Conservation (phyloP, 345 rosid genomes). For the Crucihimalaya himalaica region DNA sequence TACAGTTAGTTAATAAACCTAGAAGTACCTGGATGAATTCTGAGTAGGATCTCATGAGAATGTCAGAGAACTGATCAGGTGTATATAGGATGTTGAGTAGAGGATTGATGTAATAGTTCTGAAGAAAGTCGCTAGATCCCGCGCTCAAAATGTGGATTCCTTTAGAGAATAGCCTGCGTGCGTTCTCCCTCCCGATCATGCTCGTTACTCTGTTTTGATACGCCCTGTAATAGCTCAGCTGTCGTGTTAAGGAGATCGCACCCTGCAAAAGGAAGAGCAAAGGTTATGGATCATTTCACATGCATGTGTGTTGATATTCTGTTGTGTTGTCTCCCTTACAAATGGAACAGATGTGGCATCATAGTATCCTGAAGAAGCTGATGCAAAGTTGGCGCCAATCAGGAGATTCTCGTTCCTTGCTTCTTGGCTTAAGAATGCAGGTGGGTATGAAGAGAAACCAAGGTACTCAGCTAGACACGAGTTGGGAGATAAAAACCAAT, state of each 20-base stretch:
- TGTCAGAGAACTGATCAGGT: conserved; percentile 61
- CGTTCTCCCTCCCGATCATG: conserved; percentile 56
- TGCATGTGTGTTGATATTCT: conserved; percentile 3
- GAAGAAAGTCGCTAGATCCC: conserved; percentile 88
- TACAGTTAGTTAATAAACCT: conserved; percentile 11
- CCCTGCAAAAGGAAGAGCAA: conserved; percentile 48
- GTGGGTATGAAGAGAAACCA: conserved; percentile 79
- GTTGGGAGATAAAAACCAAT: conserved; percentile 6
- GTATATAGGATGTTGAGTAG: conserved; percentile 53
- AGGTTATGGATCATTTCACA: conserved; percentile 1
- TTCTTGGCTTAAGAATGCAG: conserved; percentile 75
- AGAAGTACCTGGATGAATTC: conserved; percentile 71
- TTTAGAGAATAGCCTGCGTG: conserved; percentile 53
- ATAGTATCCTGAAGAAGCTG: conserved; percentile 78
- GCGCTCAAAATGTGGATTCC: conserved; percentile 82
- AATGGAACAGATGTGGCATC: conserved; percentile 72
- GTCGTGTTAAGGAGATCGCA: conserved; percentile 68
- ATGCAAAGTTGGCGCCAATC: conserved; percentile 86
- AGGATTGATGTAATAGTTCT: conserved; percentile 84
- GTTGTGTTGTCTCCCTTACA: conserved; percentile 41
- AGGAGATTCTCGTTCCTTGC: conserved; percentile 56
- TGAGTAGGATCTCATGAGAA: conserved; percentile 67
- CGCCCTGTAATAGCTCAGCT: conserved; percentile 70
- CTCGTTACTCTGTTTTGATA: conserved; percentile 62
- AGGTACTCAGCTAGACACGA: conserved; percentile 69